Base-by-base conservation (phyloP, 441 rosid species). In the Melastoma candidum region DNA sequence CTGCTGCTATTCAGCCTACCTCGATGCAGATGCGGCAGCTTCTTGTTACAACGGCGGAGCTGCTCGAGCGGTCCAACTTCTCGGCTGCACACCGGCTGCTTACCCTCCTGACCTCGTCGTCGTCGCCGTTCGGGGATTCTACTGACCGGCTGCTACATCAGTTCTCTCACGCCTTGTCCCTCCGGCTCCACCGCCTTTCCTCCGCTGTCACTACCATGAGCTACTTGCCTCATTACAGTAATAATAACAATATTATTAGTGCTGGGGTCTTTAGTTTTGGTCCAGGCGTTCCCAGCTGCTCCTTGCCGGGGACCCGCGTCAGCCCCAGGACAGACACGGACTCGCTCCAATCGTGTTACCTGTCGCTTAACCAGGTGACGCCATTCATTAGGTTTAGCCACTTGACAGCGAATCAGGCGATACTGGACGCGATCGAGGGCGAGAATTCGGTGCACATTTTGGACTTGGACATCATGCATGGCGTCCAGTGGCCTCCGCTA, bases 401-500 rank as follows among this genome's bases (percentile, higher is more conserved):
- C 71, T 75, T 92, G 36, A 87, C 96, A 6, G 98, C 98, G 2
- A 92, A 87, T 57, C 98, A 92, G 47, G 96, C 96, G 22, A 90
- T 90, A 17, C 65, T 90, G 12, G 98, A 90, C 63, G 90, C 90
- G 11, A 69, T 81, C 39, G 76, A 74, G 55, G 85, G 76, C 46
- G 82, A 73, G 48, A 74, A 73, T 51, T 68, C 75, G 11, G 64
- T 84, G 48, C 98, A 90, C 71, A 82, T 90, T 59, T 69, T 90
- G 1, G 98, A 90, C 60, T 83, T 90, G 49, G 95, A 90, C 68
- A 87, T 87, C 61, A 83, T 85, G 77, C 95, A 90, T 69, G 98
- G 98, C 11, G 85, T 90, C 45, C 98, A 90, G 60, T 90, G 98
- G 98, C 98, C 98, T 11, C 98, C 98, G 4, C 60, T 90, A 53